These are phyloP conservation scores for Basidiobolus heterosporus DNA, from an alignment of 371 early-diverging fungal genomes.

Conservation along the genomic window DNA sequence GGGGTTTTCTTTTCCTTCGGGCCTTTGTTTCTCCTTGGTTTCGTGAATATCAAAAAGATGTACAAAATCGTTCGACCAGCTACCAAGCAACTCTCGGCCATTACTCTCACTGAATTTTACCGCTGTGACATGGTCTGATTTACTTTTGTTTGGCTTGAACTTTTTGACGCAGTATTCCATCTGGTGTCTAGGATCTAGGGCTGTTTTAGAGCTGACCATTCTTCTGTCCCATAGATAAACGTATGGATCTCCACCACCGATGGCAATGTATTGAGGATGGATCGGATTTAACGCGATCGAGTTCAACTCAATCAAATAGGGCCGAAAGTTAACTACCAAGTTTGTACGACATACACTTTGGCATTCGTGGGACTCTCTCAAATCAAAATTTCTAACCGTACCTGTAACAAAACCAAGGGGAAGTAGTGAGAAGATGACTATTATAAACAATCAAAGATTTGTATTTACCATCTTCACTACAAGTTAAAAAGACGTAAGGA, in stretches of 20 bases:
- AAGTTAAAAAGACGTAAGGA: constrained; percentile 33
- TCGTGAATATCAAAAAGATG: constrained; percentile 40
- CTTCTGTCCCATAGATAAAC: constrained; percentile 45
- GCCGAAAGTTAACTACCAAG: constrained; percentile 29
- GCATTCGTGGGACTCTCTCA: constrained; percentile 25
- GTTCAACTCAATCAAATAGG: constrained; percentile 28
- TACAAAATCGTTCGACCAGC: constrained; percentile 34
- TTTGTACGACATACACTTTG: constrained; percentile 14
- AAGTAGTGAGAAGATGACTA: not conserved
- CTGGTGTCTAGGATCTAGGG: no score
- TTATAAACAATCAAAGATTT: not conserved
- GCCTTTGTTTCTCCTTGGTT: not conserved
- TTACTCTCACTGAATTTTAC: no score
- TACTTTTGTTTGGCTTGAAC: no score
- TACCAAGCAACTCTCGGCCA: constrained; percentile 28
- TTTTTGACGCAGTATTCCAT: no score
- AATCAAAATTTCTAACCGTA: constrained; percentile 43
- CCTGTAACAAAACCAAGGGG: constrained; percentile 9
- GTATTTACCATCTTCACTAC: constrained; percentile 41
- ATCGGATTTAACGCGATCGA: constrained; percentile 25
- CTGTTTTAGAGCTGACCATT: constrained; percentile 12
- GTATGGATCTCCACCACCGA: constrained; percentile 34
- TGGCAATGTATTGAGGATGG: constrained; percentile 33
- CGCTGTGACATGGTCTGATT: no score
- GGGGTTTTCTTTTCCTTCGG: no score